Base-by-base conservation (phyloP, 1,139 yeast species). In the Maudiozyma humilis region DNA sequence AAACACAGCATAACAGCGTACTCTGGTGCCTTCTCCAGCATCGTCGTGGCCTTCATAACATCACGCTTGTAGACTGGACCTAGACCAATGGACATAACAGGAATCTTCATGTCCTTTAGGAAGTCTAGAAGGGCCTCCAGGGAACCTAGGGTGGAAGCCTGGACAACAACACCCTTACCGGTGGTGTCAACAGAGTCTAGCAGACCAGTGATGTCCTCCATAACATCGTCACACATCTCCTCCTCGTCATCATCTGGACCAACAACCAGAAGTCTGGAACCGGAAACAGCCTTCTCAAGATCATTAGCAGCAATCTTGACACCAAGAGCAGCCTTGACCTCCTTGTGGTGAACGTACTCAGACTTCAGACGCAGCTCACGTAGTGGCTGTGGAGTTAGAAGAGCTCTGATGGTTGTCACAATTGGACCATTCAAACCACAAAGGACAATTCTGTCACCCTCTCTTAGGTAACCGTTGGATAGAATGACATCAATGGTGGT, bases 341-440 rank as follows among this genome's bases (percentile, higher is more conserved):
- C 95, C 66, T 91, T 91, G 69, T 87, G 91, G 63, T 93, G 98
- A 40, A 89, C 78, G 65, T 91, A 91, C 55, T 86, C 95, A 19
- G 95, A 84, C 67, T 91, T 91, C 66, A 93, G 75, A 70, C 99
- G 89, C 67, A 93, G 72, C 68, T 93, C 99, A 63, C 96, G 81
- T 46, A 95, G 71, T 18, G 98, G 98, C 53, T 95, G 99, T 25
- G 99, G 99, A 1, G 99, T 93, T 60, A 93, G 74, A 55, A 93
- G 72, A 0, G 98, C 98, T 63, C 99, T 78, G 50, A 93, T 87
- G 60, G 83, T 88, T 2, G 99, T 93, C n/a, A 91, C 96, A 51
- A 93, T 93, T 13, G 98, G 98, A 32, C 99, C 99, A 64, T 89
- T 91, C 79, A 88, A 77, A 63, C 99, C 99, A 74, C 98, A 93